Conservation (phyloP, 2,329 filamentous ascomycete genomes). For the Pezicula neosporulosa region DNA sequence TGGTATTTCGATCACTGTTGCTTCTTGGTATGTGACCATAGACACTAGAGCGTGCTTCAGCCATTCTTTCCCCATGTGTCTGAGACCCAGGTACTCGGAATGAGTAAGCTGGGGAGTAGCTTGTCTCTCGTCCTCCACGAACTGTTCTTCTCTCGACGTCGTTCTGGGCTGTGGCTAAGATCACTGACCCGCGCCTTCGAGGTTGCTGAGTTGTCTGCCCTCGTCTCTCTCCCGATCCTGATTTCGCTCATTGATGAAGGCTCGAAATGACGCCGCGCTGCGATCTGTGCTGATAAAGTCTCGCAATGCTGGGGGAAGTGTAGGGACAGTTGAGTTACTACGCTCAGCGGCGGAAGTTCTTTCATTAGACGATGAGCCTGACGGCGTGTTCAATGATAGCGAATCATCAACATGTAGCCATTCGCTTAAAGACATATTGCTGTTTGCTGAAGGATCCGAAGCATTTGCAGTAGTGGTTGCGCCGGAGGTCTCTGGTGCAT, state of each 20-base stretch:
- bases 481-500: slow-evolving; percentile 10
- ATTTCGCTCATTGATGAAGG: slow-evolving; percentile 31
- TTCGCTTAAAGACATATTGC: background rate
- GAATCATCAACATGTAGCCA: slow-evolving; percentile 12
- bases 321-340: slow-evolving; percentile 14
- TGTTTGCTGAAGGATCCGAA: background rate
- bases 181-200: slow-evolving; percentile 20
- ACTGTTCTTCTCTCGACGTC: slow-evolving; percentile 14
- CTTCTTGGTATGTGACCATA: slow-evolving; percentile 4
- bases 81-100: background rate
- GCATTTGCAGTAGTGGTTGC: slow-evolving; percentile 4
- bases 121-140: slow-evolving; percentile 1
- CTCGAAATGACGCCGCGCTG: slow-evolving; percentile 24
- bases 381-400: slow-evolving; percentile 8
- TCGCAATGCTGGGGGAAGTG: slow-evolving; percentile 22
- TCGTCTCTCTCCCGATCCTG: slow-evolving; percentile 27
- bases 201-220: slow-evolving; percentile 13
- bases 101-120: background rate
- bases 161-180: slow-evolving; percentile 21
- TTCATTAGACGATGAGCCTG: slow-evolving; percentile 5
- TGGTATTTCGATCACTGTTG: slow-evolving; percentile 5
- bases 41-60: background rate
- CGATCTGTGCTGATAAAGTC: slow-evolving; percentile 27
- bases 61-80: background rate
- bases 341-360: slow-evolving; percentile 9